These are phyloP conservation scores for Xylaria multiplex DNA, from an alignment of 2,329 filamentous ascomycete genomes.

Conservation along the genomic window DNA sequence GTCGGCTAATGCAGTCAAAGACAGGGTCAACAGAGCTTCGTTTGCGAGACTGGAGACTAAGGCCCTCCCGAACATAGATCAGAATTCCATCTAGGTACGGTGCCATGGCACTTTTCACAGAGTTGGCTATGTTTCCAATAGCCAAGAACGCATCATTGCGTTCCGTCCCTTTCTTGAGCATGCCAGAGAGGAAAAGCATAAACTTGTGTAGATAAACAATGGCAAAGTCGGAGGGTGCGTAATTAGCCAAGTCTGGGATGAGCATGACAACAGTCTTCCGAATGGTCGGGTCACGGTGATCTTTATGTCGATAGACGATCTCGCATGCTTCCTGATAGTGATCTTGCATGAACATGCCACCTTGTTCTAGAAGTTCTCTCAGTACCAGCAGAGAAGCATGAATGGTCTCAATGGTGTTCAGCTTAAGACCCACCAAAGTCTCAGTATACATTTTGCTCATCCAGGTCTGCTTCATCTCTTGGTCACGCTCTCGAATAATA, in stretches of 20 bases:
- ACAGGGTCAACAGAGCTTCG: constrained; percentile 78
- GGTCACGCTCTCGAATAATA: constrained; percentile 93
- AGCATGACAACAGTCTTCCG: constrained; percentile 89
- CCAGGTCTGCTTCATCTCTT: constrained; percentile 85
- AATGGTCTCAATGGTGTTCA: constrained; percentile 84
- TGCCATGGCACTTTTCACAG: constrained; percentile 92
- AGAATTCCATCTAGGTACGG: constrained; percentile 95
- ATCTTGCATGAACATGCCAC: constrained; percentile 99
- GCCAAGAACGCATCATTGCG: constrained; percentile 93
- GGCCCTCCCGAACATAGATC: constrained; percentile 90
- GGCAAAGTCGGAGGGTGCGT: constrained; percentile 90
- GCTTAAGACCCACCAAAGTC: constrained; percentile 79
- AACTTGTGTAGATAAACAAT: constrained; percentile 90
- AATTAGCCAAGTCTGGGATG: constrained; percentile 91
- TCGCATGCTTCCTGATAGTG: constrained; percentile 93
- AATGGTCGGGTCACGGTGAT: constrained; percentile 88
- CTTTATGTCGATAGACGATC: constrained; percentile 90
- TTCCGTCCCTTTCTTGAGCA: constrained; percentile 95
- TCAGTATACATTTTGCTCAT: constrained; percentile 92
- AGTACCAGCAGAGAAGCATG: constrained; percentile 95
- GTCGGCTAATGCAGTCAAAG: constrained; percentile 96
- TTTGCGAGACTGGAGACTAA: constrained; percentile 80
- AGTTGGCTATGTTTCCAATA: constrained; percentile 95
- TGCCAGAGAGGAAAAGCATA: constrained; percentile 94
- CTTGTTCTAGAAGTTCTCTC: constrained; percentile 91